Evolutionary conservation across 495 filamentous ascomycete genomes (phyloP), one percentile per base, ranked within the genome.

Genomic region (Hyaloscypha bicolor): DNA sequence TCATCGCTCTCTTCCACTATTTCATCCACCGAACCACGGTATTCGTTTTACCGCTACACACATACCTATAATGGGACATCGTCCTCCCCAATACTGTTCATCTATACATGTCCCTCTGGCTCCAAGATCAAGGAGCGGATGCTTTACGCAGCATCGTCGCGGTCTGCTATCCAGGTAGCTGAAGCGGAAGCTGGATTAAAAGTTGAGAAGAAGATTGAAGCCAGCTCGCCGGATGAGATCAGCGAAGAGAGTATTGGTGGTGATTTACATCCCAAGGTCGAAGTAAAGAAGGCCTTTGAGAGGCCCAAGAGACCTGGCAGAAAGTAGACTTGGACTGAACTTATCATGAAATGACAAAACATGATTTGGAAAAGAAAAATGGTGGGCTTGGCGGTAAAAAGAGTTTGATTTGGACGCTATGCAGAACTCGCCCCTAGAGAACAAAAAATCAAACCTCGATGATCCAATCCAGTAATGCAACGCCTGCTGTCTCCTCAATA

Each of bases 81-180:
- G 63, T 84, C 84, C 60, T 84, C 87, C 6, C 84, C 88, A 6
- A 83, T 98, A 37, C 82, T 97, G 33, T 99, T 98, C 81, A 89
- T 98, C 73, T 98, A 97, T 78, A 97, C 93, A 8, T 97, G 94
- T 73, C 95, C 95, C 4, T 82, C 85, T 3, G 86, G 79, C 4
- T 87, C 88, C 0, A 91, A 90, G 70, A 91, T 98, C 80, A 97
- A 93, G 78, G 92, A 93, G 76, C 87, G 93, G 60, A 99, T 99
- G 95, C 79, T 98, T 69, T 97, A 97, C 76, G 93, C 96, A 37
- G 88, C 92, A 39, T 91, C 91, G 70, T 91, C 92, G 74, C 84
- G 85, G 35, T 86, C 85, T 42, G 91, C 92, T 8, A 80, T 96
- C 52, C 74, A 80, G 19, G 73, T 92, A 35, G 92, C 91, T 16